phyloP scores from a whole-genome alignment of 176 grass and related monocot species.

The Areca catechu region DNA sequence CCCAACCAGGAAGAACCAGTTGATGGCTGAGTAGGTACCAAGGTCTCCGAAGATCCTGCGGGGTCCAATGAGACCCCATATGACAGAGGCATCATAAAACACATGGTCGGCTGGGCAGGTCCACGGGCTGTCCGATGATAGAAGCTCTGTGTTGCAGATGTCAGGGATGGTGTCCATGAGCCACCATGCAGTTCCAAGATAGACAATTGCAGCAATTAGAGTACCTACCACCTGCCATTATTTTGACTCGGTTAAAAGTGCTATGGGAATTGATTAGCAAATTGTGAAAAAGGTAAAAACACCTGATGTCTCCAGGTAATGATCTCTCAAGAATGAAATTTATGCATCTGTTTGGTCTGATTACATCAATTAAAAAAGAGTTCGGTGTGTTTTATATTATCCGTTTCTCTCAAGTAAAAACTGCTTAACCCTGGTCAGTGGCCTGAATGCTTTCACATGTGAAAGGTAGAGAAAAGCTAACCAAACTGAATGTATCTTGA shows the following conservation, averaged over 20 bases:
- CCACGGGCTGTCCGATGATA: conserved; percentile 70
- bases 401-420: too few species aligned
- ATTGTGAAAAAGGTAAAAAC: neutral
- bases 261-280: neutral
- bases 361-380: too few species aligned
- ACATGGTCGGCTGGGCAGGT: conserved; percentile 83
- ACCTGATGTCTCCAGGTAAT: too few species aligned
- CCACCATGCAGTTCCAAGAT: conserved; percentile 91
- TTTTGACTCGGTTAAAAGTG: neutral
- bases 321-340: too few species aligned
- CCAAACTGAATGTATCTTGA: too few species aligned
- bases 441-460: too few species aligned
- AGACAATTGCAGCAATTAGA: conserved; percentile 66
- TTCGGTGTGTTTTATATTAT: too few species aligned
- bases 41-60: conserved; percentile 86
- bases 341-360: too few species aligned
- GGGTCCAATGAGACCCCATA: conserved; percentile 84
- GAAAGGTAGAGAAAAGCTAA: too few species aligned
- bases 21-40: conserved; percentile 64
- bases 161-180: conserved; percentile 71
- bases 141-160: conserved; percentile 67
- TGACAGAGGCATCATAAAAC: conserved; percentile 90
- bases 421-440: too few species aligned
- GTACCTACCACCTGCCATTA: conserved; percentile 69
- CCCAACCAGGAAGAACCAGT: conserved; percentile 92